Evolutionary conservation across 2,329 filamentous ascomycete species (phyloP).

Genomic region (Ophiostoma triangulosporum): DNA sequence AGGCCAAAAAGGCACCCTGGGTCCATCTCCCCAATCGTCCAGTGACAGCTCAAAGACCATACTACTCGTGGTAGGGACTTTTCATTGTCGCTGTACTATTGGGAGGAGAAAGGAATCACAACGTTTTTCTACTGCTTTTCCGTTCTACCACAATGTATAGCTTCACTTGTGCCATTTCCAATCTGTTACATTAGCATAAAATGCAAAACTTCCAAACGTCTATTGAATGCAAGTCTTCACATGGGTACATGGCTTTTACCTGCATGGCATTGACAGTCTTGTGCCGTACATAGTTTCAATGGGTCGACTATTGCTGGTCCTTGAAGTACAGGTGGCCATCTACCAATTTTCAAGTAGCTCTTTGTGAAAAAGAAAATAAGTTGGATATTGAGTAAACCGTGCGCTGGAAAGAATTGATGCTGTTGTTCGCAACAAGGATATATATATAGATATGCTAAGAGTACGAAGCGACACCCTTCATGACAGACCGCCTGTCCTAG

Average conservation of each 20-base stretch:
- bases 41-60: slow-evolving; percentile 71
- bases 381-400: no score
- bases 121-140: no score
- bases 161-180: neutral
- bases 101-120: no score
- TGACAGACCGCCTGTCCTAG: slow-evolving; percentile 1
- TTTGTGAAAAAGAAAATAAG: no score
- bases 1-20: slow-evolving; percentile 67
- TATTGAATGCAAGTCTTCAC: slow-evolving; percentile 3
- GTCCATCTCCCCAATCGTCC: slow-evolving; percentile 76
- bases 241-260: neutral
- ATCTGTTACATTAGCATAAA: slow-evolving; percentile 6
- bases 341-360: no score
- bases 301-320: no score
- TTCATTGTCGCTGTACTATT: neutral
- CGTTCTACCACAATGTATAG: neutral
- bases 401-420: no score
- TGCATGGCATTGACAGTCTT: neutral
- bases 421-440: no score
- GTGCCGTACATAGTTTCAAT: no score
- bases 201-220: slow-evolving; percentile 3
- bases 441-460: no score
- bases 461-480: no score
- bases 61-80: slow-evolving; percentile 70
- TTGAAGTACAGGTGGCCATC: no score